These are phyloP conservation scores for Mycosphaerella sp. DNA, from an alignment of 2,329 filamentous ascomycete genomes.

Conservation along the genomic window DNA sequence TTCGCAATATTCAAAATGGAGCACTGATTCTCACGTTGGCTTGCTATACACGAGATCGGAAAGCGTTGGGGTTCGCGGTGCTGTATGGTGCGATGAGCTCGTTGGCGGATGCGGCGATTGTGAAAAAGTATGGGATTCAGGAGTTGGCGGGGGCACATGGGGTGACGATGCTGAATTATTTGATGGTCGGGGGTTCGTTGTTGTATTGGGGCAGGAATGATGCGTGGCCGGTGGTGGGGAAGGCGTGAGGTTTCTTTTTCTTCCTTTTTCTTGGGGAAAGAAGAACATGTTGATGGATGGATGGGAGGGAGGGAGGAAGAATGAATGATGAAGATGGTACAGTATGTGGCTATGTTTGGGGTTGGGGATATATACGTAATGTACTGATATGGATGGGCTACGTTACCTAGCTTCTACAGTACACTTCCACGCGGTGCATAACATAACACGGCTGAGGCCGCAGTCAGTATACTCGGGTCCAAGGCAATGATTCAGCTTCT, in stretches of 20 bases:
- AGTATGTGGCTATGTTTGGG: background rate
- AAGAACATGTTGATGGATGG: background rate
- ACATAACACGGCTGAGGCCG: background rate
- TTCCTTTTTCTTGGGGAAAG: background rate
- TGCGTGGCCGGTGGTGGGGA: conserved; percentile 5
- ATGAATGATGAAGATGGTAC: background rate
- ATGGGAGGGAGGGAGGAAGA: background rate
- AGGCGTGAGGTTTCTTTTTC: background rate
- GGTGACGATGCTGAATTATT: conserved; percentile 27
- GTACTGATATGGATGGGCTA: no score
- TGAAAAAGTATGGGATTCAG: conserved; percentile 27
- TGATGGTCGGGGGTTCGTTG: conserved; percentile 27
- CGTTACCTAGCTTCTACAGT: no score
- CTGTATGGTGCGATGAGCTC: conserved; percentile 26
- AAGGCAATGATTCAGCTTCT: no score
- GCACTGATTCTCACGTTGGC: conserved; percentile 30
- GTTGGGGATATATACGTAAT: no score
- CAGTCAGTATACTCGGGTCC: no score
- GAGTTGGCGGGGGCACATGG: conserved; percentile 27
- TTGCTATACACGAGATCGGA: conserved; percentile 29
- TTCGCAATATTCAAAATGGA: conserved; percentile 31
- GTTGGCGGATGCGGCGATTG: conserved; percentile 28
- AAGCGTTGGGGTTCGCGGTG: conserved; percentile 28
- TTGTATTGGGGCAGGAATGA: conserved; percentile 29
- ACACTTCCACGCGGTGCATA: background rate